Conservation (phyloP, 2,329 filamentous ascomycete species). For the Nemania abortiva region DNA sequence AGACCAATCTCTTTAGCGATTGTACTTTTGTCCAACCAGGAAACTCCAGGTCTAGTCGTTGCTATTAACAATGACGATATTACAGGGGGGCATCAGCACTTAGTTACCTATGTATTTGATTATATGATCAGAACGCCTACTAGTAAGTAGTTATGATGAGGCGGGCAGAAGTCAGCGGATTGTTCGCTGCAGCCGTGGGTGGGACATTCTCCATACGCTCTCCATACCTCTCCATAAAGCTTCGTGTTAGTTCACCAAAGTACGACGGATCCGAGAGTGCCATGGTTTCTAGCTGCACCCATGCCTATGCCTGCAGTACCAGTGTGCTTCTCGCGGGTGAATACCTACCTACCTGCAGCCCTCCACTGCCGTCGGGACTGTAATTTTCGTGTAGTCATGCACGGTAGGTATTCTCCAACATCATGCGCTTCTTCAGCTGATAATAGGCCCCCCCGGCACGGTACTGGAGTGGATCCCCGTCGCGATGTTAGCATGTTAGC, state of each 20-base stretch:
- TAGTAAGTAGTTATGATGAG: neutral
- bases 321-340: slow-evolving; percentile 6
- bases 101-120: neutral
- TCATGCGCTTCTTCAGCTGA: slow-evolving; percentile 10
- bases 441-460: slow-evolving; percentile 1
- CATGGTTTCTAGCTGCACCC: slow-evolving; percentile 7
- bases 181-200: neutral
- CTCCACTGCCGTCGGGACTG: slow-evolving; percentile 4
- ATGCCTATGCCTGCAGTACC: neutral
- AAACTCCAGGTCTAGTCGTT: neutral
- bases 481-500: slow-evolving; percentile 29
- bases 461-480: slow-evolving; percentile 21
- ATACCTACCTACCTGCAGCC: neutral
- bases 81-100: neutral
- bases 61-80: neutral
- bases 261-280: slow-evolving; percentile 10
- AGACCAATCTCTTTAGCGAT: slow-evolving; percentile 9
- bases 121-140: too few species aligned
- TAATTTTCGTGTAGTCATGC: slow-evolving; percentile 8
- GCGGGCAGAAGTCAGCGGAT: neutral
- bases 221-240: neutral
- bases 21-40: slow-evolving; percentile 18
- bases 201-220: neutral
- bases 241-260: slow-evolving; percentile 14
- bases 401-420: neutral